These are phyloP conservation scores for Aureobasidium melanogenum DNA, from an alignment of 2,329 filamentous ascomycete genomes.

Conservation along the genomic window DNA sequence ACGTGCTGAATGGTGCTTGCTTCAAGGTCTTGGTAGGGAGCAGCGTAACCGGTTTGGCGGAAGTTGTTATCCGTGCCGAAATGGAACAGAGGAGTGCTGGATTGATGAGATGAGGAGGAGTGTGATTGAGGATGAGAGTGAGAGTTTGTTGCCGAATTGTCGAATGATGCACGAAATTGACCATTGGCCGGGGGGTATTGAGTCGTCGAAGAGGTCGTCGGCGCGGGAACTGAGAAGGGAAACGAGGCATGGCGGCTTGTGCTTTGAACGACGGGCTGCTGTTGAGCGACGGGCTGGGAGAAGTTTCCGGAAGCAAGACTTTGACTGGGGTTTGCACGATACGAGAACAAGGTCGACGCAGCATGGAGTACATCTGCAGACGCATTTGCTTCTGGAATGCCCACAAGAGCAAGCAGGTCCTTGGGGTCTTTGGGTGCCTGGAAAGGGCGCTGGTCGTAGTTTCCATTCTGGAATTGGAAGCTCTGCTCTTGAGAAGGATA, in stretches of 20 bases:
- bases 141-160: neutral
- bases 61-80: conserved; percentile 12
- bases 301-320: neutral
- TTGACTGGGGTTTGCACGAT: conserved; percentile 3
- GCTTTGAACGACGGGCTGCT: neutral
- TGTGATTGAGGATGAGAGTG: neutral
- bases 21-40: conserved; percentile 3
- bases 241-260: neutral
- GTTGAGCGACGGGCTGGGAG: neutral
- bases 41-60: conserved; percentile 5
- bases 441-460: neutral
- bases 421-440: neutral
- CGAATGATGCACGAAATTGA: conserved; percentile 7
- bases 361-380: conserved; percentile 7
- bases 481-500: neutral
- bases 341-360: conserved; percentile 6
- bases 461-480: neutral
- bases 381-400: neutral
- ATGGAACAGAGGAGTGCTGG: neutral
- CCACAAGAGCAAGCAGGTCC: conserved; percentile 1
- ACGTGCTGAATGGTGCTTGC: conserved; percentile 4
- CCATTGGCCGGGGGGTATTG: conserved; percentile 5
- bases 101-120: neutral
- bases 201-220: neutral
- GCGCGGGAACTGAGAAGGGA: neutral